Percentiles rank a stretch among this genome's conserved stretches.
These are phyloP conservation scores for Mucor irregularis DNA, from an alignment of 371 early-diverging fungal genomes.

Conservation along the genomic window DNA sequence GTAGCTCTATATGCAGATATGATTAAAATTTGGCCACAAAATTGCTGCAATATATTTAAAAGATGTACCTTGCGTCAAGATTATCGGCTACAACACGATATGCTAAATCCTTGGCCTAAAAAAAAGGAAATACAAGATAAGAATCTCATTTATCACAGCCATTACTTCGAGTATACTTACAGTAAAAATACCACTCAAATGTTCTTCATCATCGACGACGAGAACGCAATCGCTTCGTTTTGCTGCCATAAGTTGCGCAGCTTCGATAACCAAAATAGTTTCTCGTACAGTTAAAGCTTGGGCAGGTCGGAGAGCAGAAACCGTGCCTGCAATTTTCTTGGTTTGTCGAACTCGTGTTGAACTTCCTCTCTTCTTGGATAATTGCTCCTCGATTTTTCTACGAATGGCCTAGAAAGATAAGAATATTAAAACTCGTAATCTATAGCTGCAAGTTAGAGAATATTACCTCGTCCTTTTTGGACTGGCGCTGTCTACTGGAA, in stretches of 20 bases:
- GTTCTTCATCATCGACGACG: slow-evolving; percentile 89
- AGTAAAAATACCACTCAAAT: slow-evolving; percentile 94
- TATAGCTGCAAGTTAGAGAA: background rate
- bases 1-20: slow-evolving; percentile 47
- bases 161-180: slow-evolving; percentile 22
- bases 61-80: slow-evolving; percentile 46
- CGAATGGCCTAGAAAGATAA: slow-evolving; percentile 62
- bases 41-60: background rate
- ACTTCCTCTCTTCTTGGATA: slow-evolving; percentile 62
- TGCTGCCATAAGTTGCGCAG: slow-evolving; percentile 97
- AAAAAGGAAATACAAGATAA: too few species aligned
- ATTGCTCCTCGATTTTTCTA: slow-evolving; percentile 75
- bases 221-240: slow-evolving; percentile 94
- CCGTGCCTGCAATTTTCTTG: slow-evolving; percentile 77
- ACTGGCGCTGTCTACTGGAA: slow-evolving; percentile 45
- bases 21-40: background rate
- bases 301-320: slow-evolving; percentile 87
- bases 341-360: slow-evolving; percentile 33
- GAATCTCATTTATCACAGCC: background rate
- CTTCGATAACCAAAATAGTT: slow-evolving; percentile 87
- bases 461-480: slow-evolving; percentile 47
- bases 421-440: background rate
- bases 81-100: slow-evolving; percentile 51
- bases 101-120: slow-evolving; percentile 51
- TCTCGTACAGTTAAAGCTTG: slow-evolving; percentile 93